Base-by-base conservation (phyloP, 768 basidiomycete species). In the Megacollybia marginata region DNA sequence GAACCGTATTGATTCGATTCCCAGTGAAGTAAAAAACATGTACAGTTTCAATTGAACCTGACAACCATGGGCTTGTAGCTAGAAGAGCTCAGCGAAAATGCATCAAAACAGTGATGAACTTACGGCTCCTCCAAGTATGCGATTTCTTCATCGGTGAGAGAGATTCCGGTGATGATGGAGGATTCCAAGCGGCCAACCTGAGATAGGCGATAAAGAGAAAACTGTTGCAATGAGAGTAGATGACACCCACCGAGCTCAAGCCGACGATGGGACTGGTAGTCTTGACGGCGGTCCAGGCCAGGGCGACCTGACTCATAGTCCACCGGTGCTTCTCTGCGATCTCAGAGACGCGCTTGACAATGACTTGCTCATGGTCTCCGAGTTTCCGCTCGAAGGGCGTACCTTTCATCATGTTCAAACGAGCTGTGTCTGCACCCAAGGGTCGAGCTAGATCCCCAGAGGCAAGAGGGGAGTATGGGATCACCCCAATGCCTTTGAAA, bases 201-300 rank as follows among this genome's bases (percentile, higher is more conserved):
- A 18, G 15, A 40, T 40, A 40, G 23, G 6, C 23, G 6, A 15
- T 40, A 15, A 13, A 4, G 15, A 40, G 38, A 40, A 15, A 40
- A 4, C 38, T 18, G 38, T 2, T 18, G 18, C 38, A 40, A 18
- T 15, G 18, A 40, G 38, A 40, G 35, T 8, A 40, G 13, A 40
- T 15, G 8, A 18, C 8, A 18, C 2, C 8, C 33, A 69, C 49
- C 13, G 64, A 64, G 54, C 53, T 74, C 33, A 62, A 54, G 2
- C 74, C 72, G 6, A 73, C 64, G 50, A 76, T 76, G 0, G 75
- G 75, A n/a, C 69, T 70, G 5, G 66, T 57, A 5, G 73, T 60
- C 52, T 72, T 72, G 36, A 54, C 42, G 1, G 62, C 42, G 1
- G 62, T 49, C 74, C 75, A 76, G 2, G 69, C 68, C 1, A 76